phyloP scores from a whole-genome alignment of 148 eudicot genomes.

The Vaccinium myrtillus region DNA sequence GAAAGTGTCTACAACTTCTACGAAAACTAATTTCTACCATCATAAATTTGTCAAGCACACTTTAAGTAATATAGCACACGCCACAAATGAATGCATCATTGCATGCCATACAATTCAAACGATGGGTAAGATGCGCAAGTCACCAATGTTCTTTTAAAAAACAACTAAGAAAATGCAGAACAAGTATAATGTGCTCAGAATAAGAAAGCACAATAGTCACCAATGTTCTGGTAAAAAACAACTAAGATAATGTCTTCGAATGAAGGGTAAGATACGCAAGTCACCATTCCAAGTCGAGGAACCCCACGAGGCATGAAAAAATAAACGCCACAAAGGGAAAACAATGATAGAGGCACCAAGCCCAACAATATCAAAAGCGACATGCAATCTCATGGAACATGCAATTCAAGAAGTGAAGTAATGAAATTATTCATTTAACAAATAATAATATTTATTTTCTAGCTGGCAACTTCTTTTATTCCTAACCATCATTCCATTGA shows the following conservation, averaged over 20 bases:
- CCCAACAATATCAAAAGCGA: neutral
- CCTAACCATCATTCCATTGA: neutral
- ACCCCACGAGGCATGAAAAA: neutral
- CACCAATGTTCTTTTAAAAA: neutral
- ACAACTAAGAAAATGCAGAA: neutral
- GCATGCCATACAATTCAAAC: neutral
- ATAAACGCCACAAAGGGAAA: neutral
- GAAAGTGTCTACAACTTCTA: neutral
- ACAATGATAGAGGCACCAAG: neutral
- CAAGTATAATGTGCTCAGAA: neutral
- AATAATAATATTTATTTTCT: neutral
- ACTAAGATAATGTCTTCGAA: too few relatives aligned
- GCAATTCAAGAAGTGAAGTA: neutral
- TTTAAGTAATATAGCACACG: neutral
- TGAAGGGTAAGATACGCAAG: too few relatives aligned
- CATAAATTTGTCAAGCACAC: neutral
- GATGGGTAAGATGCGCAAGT: neutral
- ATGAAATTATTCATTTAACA: neutral
- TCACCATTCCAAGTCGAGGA: neutral
- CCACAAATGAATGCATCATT: neutral
- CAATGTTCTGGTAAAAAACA: too few relatives aligned
- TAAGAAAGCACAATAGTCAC: too few relatives aligned
- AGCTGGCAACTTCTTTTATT: neutral
- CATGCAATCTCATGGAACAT: neutral
- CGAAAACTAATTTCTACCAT: neutral